Percentiles rank a stretch among this genome's conserved stretches.
Conservation (phyloP, 225 moss, liverwort and hornwort species). For the Straminergon stramineum region DNA sequence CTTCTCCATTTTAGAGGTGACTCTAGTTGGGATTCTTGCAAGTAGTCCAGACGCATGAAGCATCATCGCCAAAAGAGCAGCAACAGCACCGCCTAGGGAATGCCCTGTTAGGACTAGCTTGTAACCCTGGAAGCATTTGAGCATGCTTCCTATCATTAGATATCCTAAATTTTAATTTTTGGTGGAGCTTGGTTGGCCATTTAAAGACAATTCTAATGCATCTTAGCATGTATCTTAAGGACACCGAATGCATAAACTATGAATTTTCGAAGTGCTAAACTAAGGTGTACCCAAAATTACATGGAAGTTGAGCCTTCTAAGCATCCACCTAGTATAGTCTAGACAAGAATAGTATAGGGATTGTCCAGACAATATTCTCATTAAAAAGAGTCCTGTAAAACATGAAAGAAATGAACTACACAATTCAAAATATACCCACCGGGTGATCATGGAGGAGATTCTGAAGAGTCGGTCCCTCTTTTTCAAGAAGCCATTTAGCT, state of each 20-base stretch:
- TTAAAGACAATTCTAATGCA: not conserved
- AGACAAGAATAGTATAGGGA: not conserved
- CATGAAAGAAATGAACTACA: not conserved
- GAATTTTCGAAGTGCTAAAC: not conserved
- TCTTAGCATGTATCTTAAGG: not conserved
- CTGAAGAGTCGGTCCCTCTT: slow-evolving; percentile 14
- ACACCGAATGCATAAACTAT: not conserved
- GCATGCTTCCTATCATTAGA: not conserved
- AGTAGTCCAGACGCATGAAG: slow-evolving; percentile 23
- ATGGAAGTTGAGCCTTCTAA: not conserved
- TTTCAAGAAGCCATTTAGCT: slow-evolving; percentile 58
- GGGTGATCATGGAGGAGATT: slow-evolving; percentile 25
- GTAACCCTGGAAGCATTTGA: slow-evolving; percentile 41
- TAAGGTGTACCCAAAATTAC: not conserved
- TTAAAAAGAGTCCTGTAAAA: not conserved
- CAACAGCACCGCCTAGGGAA: slow-evolving; percentile 71
- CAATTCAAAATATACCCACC: not conserved
- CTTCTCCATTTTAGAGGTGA: not conserved
- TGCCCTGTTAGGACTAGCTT: slow-evolving; percentile 61
- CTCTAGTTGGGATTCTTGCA: not conserved
- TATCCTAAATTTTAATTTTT: not conserved
- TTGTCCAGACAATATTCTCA: not conserved
- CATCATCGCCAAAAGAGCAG: slow-evolving; percentile 50
- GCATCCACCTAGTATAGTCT: not conserved
- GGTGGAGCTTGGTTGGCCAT: too few species aligned